Base-by-base conservation (phyloP, 2,329 filamentous ascomycete genomes). In the Colletotrichum sp. region DNA sequence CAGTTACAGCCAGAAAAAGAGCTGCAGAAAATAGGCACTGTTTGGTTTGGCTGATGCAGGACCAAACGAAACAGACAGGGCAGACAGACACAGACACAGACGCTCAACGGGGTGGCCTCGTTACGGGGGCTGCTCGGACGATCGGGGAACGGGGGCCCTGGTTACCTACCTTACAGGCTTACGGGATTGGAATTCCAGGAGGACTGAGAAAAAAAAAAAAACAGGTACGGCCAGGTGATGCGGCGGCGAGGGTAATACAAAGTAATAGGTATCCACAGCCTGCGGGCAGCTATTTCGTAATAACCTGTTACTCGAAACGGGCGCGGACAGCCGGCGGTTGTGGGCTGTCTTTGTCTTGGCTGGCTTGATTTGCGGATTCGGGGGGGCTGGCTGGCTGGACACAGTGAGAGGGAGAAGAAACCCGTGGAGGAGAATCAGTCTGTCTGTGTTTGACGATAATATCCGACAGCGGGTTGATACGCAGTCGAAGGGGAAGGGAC, bases 221-320 rank as follows among this genome's bases (percentile, higher is more conserved):
- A 10, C 36, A 70, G 67, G 67, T 36, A 52, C 67, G 36, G 66
- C 26, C 67, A 70, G 67, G 67, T 70, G 67, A 70, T 70, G 67
- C 67, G 48, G 24, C 28, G 13, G 13, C 34, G 61, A 32, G 67
- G 36, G 36, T 38, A 38, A 38, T 38, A 38, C 15, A 38, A 0
- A 38, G 15, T 9, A 38, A 38, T 1, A 38, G 36, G 36, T 70
- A 75, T 72, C 72, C 72, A 75, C 72, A 43, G 15, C 18, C 28
- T 48, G 72, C 61, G 68, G 72, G 61, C 52, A 67, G 55, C 36
- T 63, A 72, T 72, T 67, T 72, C 72, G 72, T 75, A 75, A 72
- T 75, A 75, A 72, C 52, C n/a, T 28, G 61, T 63, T 75, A 32
- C 72, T 72, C 61, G 63, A 75, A 67, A 71, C 52, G 55, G 63